A percentile compares a stretch with the other conserved stretches of the same genome.
Conservation (phyloP, 1,284 basidiomycete species). For the Leccinum pachyderme region DNA sequence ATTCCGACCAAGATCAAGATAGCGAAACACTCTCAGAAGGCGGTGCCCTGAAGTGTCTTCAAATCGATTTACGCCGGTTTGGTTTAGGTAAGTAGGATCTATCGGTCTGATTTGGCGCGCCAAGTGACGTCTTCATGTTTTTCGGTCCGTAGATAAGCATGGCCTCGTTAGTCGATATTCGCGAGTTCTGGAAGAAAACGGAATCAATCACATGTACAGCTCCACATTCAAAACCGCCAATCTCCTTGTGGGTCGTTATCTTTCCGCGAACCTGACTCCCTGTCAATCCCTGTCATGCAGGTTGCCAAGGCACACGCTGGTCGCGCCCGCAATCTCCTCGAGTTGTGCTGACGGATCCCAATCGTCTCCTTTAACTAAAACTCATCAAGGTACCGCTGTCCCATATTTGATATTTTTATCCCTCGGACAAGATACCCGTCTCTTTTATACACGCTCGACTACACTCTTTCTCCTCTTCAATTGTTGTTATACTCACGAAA, state of each 20-base stretch:
- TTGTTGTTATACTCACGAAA: neutral
- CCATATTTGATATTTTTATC: conserved; percentile 11
- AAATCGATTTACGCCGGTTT: conserved; percentile 68
- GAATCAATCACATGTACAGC: conserved; percentile 82
- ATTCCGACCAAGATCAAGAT: conserved; percentile 37
- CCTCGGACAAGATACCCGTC: conserved; percentile 21
- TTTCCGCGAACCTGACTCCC: neutral
- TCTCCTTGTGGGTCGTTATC: conserved; percentile 51
- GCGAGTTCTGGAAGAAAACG: conserved; percentile 62
- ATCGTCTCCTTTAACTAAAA: conserved; percentile 2
- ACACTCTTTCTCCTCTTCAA: neutral
- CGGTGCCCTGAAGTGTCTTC: conserved; percentile 57
- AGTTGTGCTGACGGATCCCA: conserved; percentile 25
- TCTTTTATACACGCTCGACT: neutral
- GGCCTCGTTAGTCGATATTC: conserved; percentile 78
- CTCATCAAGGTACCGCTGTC: neutral
- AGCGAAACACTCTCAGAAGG: conserved; percentile 30
- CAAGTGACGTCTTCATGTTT: conserved; percentile 1
- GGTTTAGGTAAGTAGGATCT: conserved; percentile 52
- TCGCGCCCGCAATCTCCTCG: conserved; percentile 32
- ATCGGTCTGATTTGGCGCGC: neutral
- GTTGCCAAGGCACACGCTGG: conserved; percentile 28
- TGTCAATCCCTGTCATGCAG: conserved; percentile 15
- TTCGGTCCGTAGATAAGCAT: conserved; percentile 54
- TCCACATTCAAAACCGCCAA: conserved; percentile 85